These are phyloP conservation scores for Fusarium solani-melongenae DNA, from an alignment of 2,329 filamentous ascomycete species.

Conservation along the genomic window DNA sequence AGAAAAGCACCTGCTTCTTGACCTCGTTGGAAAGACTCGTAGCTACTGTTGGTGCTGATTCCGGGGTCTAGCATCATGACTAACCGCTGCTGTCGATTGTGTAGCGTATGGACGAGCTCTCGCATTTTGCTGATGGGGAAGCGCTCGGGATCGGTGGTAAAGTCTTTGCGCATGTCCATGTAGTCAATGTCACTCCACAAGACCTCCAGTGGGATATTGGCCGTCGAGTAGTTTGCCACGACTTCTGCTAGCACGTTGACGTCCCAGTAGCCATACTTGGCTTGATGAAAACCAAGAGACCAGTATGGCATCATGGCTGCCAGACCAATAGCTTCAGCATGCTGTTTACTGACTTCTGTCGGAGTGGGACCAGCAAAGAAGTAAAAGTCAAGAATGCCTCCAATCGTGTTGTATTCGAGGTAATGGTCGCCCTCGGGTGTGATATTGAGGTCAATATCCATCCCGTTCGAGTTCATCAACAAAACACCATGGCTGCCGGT, in stretches of 20 bases:
- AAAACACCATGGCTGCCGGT: conserved; percentile 77
- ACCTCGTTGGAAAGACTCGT: conserved; percentile 54
- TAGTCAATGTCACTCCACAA: conserved; percentile 80
- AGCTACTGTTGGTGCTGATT: conserved; percentile 61
- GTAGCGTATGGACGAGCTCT: conserved; percentile 73
- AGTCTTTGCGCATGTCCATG: conserved; percentile 67
- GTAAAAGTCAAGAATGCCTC: conserved; percentile 82
- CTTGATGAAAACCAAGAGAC: conserved; percentile 85
- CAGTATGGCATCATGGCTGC: conserved; percentile 86
- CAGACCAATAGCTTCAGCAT: conserved; percentile 74
- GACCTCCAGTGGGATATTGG: conserved; percentile 76
- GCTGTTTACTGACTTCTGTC: conserved; percentile 75
- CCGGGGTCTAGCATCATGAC: conserved; percentile 83
- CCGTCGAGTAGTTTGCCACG: conserved; percentile 72
- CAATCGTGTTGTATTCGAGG: conserved; percentile 83
- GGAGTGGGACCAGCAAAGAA: conserved; percentile 81
- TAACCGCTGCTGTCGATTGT: conserved; percentile 74
- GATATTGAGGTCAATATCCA: conserved; percentile 78
- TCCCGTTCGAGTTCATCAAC: conserved; percentile 79
- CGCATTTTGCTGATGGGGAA: conserved; percentile 72
- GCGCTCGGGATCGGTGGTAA: conserved; percentile 75
- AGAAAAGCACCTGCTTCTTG: conserved; percentile 61
- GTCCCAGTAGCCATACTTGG: conserved; percentile 82
- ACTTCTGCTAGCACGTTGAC: conserved; percentile 76
- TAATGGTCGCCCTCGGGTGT: conserved; percentile 68